phyloP scores from a whole-genome alignment of 345 rosid species.

The Noccaea caerulescens region DNA sequence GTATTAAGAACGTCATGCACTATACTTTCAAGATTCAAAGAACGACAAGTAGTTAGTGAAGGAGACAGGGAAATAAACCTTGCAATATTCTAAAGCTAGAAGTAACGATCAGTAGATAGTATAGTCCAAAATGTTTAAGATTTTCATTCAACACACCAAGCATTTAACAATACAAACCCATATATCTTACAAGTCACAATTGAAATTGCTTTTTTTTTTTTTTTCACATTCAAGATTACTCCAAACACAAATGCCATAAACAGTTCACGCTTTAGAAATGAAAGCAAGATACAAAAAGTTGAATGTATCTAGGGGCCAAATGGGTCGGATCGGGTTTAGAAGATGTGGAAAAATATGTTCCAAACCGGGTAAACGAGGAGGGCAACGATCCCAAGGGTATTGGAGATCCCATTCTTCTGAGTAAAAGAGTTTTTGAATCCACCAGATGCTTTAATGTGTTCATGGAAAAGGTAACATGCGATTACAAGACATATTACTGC shows the following conservation, averaged over 20 bases:
- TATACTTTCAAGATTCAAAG: background rate
- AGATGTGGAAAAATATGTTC: conserved; percentile 61
- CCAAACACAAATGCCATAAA: conserved; percentile 5
- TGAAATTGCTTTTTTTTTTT: conserved; percentile 23
- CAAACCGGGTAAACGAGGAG: conserved; percentile 81
- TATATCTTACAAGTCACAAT: conserved; percentile 14
- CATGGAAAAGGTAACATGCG: conserved; percentile 87
- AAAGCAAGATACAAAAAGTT: conserved; percentile 19
- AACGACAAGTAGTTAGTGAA: conserved; percentile 9
- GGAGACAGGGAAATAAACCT: background rate
- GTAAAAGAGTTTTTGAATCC: conserved; percentile 88
- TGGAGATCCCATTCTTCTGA: conserved; percentile 71
- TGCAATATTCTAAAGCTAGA: too few relatives aligned
- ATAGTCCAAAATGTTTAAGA: background rate
- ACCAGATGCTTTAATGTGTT: conserved; percentile 89
- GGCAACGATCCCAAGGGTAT: conserved; percentile 76
- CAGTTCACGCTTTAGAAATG: conserved; percentile 12
- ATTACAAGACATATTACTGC: conserved; percentile 69
- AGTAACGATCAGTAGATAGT: background rate
- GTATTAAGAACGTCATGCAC: background rate
- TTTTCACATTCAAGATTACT: background rate
- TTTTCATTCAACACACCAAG: conserved; percentile 1
- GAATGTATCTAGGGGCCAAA: conserved; percentile 1
- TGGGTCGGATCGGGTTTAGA: conserved; percentile 42
- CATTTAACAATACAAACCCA: background rate